Base-by-base conservation (phyloP, 441 rosid species). In the Manihot esculenta region DNA sequence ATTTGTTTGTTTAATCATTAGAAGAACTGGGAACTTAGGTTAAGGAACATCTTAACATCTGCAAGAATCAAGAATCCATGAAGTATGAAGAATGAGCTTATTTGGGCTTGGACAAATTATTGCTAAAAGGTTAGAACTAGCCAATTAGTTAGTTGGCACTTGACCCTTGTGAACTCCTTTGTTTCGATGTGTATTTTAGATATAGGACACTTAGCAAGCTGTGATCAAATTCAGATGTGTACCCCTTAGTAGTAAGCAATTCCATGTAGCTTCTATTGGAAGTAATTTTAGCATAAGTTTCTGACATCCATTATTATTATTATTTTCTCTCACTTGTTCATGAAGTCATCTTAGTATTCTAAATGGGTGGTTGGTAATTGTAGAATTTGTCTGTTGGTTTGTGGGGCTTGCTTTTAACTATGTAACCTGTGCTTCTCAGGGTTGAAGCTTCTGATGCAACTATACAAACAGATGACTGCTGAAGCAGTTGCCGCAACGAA, bases 371-470 rank as follows among this genome's bases (percentile, higher is more conserved):
- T 14, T 62, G 38, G 62, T 26, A 41, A 17, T 18, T 7, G 18
- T 12, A 13, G 12, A 33, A 2, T 35, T 64, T 54, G 9, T 64
- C 1, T 15, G 21, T 49, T 49, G 48, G 59, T 3, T 17, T 30
- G 53, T 38, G 26, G 14, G 69, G 17, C 54, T 18, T 26, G 21
- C 51, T 76, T 64, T 64, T 18, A 33, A 30, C 48, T 35, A 6
- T 56, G 10, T 56, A 49, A 53, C 57, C 50, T 68, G 72, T 51
- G 62, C 66, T 80, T 68, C 79, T 67, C 86, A 90, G 98, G 83
- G 84, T 75, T 87, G 81, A 90, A 86, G 86, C 76, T 77, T 64
- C 62, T 92, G 64, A 70, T 87, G 85, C 84, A 88, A 57, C 77
- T 85, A 23, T 83, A 80, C 84, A 75, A 80, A 67, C 86, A 86